These are phyloP conservation scores for Sclerotinia spermophila DNA, from an alignment of 2,329 filamentous ascomycete species.

Conservation along the genomic window DNA sequence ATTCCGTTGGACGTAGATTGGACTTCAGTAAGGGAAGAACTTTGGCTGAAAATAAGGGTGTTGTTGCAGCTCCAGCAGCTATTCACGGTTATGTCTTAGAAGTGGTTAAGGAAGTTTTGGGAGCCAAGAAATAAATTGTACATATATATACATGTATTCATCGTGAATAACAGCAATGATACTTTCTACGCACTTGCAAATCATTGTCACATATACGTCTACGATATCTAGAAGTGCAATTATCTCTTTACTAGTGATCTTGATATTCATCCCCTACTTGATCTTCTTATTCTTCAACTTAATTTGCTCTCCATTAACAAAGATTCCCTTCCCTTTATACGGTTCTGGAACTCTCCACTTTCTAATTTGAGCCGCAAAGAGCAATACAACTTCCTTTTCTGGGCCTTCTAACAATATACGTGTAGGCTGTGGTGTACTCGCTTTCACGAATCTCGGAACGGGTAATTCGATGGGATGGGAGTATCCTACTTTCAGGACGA, in stretches of 20 bases:
- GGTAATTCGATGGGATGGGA: slow-evolving; percentile 91
- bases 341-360: slow-evolving; percentile 90
- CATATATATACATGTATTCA: background rate
- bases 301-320: slow-evolving; percentile 96
- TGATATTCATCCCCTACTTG: slow-evolving; percentile 54
- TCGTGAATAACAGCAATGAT: slow-evolving; percentile 7
- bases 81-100: slow-evolving; percentile 74
- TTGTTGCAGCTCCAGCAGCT: slow-evolving; percentile 78
- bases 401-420: slow-evolving; percentile 85
- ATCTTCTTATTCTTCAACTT: slow-evolving; percentile 98
- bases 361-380: slow-evolving; percentile 85
- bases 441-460: slow-evolving; percentile 77
- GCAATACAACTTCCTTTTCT: slow-evolving; percentile 81
- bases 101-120: slow-evolving; percentile 76
- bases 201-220: slow-evolving; percentile 15
- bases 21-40: slow-evolving; percentile 87
- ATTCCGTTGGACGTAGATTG: slow-evolving; percentile 77
- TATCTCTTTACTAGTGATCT: slow-evolving; percentile 30
- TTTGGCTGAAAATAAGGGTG: slow-evolving; percentile 84
- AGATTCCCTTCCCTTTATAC: slow-evolving; percentile 99
- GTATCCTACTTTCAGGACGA: slow-evolving; percentile 92
- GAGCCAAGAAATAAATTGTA: slow-evolving; percentile 39
- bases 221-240: slow-evolving; percentile 22
- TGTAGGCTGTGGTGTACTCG: slow-evolving; percentile 85
- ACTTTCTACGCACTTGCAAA: background rate